Base-by-base conservation (phyloP, 495 filamentous ascomycete genomes). In the Penicillium atrosanguineum region DNA sequence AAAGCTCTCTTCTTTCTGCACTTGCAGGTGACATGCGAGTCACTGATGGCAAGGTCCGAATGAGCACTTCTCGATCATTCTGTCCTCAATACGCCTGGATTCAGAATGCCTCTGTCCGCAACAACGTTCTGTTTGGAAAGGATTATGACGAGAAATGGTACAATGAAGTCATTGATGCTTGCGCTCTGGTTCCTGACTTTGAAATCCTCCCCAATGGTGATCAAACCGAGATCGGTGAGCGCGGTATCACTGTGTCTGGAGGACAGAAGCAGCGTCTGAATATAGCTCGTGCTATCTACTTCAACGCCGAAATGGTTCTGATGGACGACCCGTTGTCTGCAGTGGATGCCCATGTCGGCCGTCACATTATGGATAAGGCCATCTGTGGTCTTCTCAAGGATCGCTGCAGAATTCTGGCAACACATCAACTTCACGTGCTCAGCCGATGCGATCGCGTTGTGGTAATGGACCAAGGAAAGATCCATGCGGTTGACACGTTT, bases 41-140 rank as follows among this genome's bases (percentile, higher is more conserved):
- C 64, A 94, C 89, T 0, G 70, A 72, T 12, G 94, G 94, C 1
- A 75, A 79, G 34, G 78, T 96, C 6, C 79, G 79, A 6, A 73
- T 96, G 48, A 90, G 91, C 43, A 88, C 88, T 2, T 83, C 83
- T 2, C 73, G 91, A 45, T 88, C 91, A 0, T 96, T 95, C 59
- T 98, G 94, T 60, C 91, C 94, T 0, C 94, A 98, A 62, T 95
- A 94, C 63, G 89, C 94, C 4, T 98, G 94, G 94, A 97, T 98
- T 43, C 92, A 97, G 62, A 98, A 97, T 60, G 76, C 90, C 0
- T 87, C 85, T 14, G 85, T 97, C 6, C 84, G 79, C 52, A 81
- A 95, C 47, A 98, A 98, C 59, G 94, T 98, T 50, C 64, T 95
- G 1, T 97, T 98, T 59, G 93, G 93, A 2, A 90, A 88, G 60